Conservation (phyloP, 2,329 filamentous ascomycete genomes). For the Phialocephala subalpina region DNA sequence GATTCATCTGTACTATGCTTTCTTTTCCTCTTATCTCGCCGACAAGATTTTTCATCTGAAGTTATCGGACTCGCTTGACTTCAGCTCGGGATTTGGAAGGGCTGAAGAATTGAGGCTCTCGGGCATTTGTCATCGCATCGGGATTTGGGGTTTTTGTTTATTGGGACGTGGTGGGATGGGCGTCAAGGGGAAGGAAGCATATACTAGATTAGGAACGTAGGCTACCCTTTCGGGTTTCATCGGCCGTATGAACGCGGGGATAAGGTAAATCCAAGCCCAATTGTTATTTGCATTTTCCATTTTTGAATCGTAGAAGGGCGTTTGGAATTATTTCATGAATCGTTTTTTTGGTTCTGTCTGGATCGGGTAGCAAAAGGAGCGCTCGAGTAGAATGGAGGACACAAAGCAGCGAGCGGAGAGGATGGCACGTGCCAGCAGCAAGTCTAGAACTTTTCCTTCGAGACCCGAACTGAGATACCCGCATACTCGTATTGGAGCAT, state of each 20-base stretch:
- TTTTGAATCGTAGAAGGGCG: neutral
- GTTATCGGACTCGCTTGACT: neutral
- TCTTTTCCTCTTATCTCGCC: no score
- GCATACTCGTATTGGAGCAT: neutral
- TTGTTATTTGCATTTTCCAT: neutral
- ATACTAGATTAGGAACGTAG: neutral
- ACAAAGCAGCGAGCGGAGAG: slow-evolving; percentile 6
- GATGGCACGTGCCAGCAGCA: slow-evolving; percentile 5
- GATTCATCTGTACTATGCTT: neutral
- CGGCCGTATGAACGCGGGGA: neutral
- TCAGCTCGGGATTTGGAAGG: slow-evolving; percentile 3
- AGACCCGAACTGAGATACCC: neutral
- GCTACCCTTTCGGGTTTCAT: neutral
- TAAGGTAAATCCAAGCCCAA: neutral
- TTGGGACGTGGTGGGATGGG: neutral
- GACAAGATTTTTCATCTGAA: neutral
- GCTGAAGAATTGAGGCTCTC: neutral
- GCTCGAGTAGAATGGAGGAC: neutral
- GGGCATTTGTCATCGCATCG: neutral
- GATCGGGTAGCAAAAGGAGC: slow-evolving; percentile 2
- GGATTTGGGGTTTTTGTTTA: neutral
- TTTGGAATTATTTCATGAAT: slow-evolving; percentile 1
- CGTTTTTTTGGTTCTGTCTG: neutral
- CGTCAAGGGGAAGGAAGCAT: neutral
- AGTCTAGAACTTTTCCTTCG: neutral